phyloP scores from a whole-genome alignment of 1,284 basidiomycete species.

The Ustilago xerochloae region DNA sequence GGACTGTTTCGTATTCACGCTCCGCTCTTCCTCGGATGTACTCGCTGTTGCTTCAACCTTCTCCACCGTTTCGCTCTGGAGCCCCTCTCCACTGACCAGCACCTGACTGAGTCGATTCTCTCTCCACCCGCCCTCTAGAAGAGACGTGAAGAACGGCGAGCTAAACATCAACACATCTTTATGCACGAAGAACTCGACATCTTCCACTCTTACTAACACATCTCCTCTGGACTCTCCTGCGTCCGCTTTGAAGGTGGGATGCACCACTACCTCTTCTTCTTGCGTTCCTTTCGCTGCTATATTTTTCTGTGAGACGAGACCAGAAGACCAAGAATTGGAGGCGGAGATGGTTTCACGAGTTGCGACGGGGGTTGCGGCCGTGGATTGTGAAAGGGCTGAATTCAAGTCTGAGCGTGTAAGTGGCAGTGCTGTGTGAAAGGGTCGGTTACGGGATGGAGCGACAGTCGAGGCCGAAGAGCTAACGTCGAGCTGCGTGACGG shows the following conservation, averaged over 20 bases:
- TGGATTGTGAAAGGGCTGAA: conserved; percentile 18
- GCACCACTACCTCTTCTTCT: conserved; percentile 22
- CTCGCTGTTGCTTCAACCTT: background rate
- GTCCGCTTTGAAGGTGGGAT: conserved; percentile 36
- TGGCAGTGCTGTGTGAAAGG: background rate
- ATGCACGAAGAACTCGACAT: conserved; percentile 54
- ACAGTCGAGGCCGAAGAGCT: background rate
- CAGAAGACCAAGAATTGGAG: no score
- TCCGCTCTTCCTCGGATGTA: background rate
- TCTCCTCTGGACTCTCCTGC: conserved; percentile 42
- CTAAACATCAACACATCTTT: conserved; percentile 49
- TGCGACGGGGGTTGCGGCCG: conserved; percentile 22
- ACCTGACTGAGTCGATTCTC: conserved; percentile 32
- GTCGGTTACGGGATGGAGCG: background rate
- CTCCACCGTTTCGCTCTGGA: background rate
- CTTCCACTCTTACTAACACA: conserved; percentile 45
- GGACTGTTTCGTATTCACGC: background rate
- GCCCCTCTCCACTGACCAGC: background rate
- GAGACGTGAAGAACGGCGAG: conserved; percentile 47
- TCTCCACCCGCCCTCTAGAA: conserved; percentile 48
- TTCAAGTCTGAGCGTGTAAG: conserved; percentile 25
- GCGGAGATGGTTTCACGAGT: conserved; percentile 33
- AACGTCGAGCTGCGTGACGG: conserved; percentile 30
- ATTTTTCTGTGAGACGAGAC: no score
- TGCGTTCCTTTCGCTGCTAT: background rate